These are phyloP conservation scores for Avena insularis DNA, from an alignment of 176 grass and related monocot genomes.

Conservation along the genomic window DNA sequence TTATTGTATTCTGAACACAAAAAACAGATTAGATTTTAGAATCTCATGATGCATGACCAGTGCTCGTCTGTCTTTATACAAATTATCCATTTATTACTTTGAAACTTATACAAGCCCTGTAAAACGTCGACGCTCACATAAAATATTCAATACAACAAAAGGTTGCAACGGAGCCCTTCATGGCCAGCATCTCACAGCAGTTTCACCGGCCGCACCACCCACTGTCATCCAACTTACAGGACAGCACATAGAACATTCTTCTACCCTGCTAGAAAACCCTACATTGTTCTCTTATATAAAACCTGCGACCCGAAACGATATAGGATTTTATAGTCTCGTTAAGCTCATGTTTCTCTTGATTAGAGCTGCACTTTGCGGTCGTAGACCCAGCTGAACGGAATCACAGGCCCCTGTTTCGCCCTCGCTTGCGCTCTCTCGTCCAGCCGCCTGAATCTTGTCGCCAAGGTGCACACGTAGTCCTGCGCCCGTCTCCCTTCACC, in stretches of 20 bases:
- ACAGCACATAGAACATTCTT: slow-evolving; percentile 40
- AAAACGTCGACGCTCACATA: slow-evolving; percentile 39
- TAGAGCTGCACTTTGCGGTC: slow-evolving; percentile 64
- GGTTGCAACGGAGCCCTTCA: slow-evolving; percentile 32
- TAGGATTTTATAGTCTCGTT: neutral
- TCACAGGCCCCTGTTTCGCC: slow-evolving; percentile 49
- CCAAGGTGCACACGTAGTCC: slow-evolving; percentile 70
- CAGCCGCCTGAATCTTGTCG: slow-evolving; percentile 61
- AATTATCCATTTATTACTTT: slow-evolving; percentile 45
- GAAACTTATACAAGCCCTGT: slow-evolving; percentile 45
- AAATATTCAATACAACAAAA: slow-evolving; percentile 42
- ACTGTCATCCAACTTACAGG: slow-evolving; percentile 40
- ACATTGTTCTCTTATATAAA: slow-evolving; percentile 47
- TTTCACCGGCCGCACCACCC: slow-evolving; percentile 31
- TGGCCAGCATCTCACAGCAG: slow-evolving; percentile 19
- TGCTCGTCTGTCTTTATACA: slow-evolving; percentile 37
- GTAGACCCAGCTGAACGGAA: slow-evolving; percentile 77
- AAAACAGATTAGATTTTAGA: neutral
- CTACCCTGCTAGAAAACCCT: slow-evolving; percentile 52
- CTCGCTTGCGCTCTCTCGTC: slow-evolving; percentile 65
- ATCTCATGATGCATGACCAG: slow-evolving; percentile 11
- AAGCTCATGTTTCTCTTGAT: slow-evolving; percentile 10
- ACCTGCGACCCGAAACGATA: neutral
- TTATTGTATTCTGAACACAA: neutral
- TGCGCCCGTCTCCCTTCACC: slow-evolving; percentile 67